phyloP scores from a whole-genome alignment of 352 stramenopile genomes.

The Aphanomyces invadans region DNA sequence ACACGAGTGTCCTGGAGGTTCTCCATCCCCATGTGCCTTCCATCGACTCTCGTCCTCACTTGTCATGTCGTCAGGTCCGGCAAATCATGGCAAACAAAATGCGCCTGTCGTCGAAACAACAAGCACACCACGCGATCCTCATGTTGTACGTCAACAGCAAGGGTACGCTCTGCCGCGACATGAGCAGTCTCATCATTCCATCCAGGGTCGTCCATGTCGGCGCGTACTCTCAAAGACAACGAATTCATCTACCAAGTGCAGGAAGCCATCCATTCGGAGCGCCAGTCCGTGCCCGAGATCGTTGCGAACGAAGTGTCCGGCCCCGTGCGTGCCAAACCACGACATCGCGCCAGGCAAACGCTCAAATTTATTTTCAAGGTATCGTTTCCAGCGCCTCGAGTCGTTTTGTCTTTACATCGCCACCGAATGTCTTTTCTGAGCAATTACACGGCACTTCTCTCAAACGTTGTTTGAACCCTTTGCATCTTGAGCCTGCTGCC shows the following conservation, averaged over 20 bases:
- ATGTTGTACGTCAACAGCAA: slow-evolving; percentile 65
- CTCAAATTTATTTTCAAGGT: slow-evolving; percentile 84
- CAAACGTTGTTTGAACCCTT: no score
- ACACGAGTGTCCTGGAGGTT: slow-evolving; percentile 65
- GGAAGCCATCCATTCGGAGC: slow-evolving; percentile 43
- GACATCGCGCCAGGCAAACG: slow-evolving; percentile 48
- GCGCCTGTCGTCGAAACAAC: slow-evolving; percentile 53
- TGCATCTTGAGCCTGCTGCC: no score
- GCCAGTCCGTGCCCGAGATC: slow-evolving; percentile 37
- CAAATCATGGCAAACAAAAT: slow-evolving; percentile 78
- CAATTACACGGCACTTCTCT: no score
- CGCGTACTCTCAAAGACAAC: slow-evolving; percentile 62
- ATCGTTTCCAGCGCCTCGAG: not conserved
- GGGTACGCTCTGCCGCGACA: slow-evolving; percentile 13
- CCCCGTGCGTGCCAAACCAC: slow-evolving; percentile 41
- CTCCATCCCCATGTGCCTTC: not conserved
- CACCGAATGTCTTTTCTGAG: no score
- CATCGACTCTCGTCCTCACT: not conserved
- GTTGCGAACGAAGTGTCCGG: slow-evolving; percentile 40
- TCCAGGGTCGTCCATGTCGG: slow-evolving; percentile 45
- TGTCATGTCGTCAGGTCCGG: slow-evolving; percentile 30
- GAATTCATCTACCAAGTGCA: slow-evolving; percentile 69
- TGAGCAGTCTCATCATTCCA: not conserved
- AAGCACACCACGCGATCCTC: slow-evolving; percentile 70
- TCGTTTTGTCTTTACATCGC: not conserved